A percentile compares a stretch with the other conserved stretches of the same genome.
phyloP scores from a whole-genome alignment of 192 early-diverging fungal species.

The Gorgonomyces haynaldii region DNA sequence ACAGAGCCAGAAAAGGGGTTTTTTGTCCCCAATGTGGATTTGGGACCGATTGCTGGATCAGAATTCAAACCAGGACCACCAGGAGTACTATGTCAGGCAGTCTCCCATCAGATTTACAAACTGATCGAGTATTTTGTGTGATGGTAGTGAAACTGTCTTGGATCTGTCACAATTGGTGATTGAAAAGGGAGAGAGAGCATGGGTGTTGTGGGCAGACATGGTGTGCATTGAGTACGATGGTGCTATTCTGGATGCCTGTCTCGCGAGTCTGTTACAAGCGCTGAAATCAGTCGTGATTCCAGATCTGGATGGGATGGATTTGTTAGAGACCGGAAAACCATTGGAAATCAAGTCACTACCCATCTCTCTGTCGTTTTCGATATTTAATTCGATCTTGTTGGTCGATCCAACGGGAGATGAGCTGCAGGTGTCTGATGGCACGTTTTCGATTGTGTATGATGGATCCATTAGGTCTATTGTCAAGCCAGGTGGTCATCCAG shows the following conservation, averaged over 20 bases:
- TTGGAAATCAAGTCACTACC: too few species aligned
- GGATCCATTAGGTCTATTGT: conserved; percentile 40
- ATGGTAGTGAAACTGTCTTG: conserved; percentile 39
- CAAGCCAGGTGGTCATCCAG: conserved; percentile 44
- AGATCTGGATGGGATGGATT: too few species aligned
- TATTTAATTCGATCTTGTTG: too few species aligned
- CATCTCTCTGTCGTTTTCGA: too few species aligned
- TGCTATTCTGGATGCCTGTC: conserved; percentile 74
- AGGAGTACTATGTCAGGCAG: conserved; percentile 64
- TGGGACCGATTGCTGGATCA: conserved; percentile 83
- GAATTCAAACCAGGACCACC: conserved; percentile 77
- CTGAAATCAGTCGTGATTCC: too few species aligned
- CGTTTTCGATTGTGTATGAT: conserved; percentile 45
- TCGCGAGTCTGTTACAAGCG: conserved; percentile 69
- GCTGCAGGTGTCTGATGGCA: conserved; percentile 38
- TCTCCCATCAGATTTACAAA: conserved; percentile 65
- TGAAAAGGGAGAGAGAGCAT: conserved; percentile 64
- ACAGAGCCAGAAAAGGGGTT: conserved; percentile 61
- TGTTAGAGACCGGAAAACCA: too few species aligned
- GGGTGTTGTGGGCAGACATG: conserved; percentile 81
- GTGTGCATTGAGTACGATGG: conserved; percentile 87
- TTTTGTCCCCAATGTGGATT: conserved; percentile 81
- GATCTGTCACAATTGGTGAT: conserved; percentile 66
- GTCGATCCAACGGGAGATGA: conserved; percentile 61
- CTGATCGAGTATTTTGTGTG: conserved; percentile 14